A percentile compares a stretch with the other conserved stretches of the same genome.
These are phyloP conservation scores for Caloboletus firmus DNA, from an alignment of 1,284 basidiomycete species.

Conservation along the genomic window DNA sequence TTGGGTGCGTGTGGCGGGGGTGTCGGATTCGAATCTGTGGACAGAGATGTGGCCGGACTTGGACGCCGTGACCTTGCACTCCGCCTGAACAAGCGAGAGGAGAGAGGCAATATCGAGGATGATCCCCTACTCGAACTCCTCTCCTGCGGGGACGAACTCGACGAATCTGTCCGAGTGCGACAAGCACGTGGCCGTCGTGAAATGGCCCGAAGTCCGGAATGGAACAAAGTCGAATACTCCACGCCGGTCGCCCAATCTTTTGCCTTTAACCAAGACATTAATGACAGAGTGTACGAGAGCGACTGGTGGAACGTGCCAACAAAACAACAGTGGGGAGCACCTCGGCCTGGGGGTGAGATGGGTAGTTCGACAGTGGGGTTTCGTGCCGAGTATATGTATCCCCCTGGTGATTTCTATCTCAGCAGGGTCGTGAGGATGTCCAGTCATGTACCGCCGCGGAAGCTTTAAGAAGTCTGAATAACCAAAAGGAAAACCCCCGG, in stretches of 20 bases:
- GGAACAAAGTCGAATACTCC: constrained; percentile 33
- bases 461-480: constrained; percentile 11
- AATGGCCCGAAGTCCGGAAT: constrained; percentile 32
- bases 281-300: neutral
- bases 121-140: neutral
- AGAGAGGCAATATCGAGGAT: neutral
- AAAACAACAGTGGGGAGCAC: neutral
- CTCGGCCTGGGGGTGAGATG: neutral
- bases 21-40: constrained; percentile 4
- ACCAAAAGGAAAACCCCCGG: constrained; percentile 11
- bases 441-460: constrained; percentile 1
- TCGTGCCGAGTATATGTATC: constrained; percentile 30
- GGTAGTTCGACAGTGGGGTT: neutral
- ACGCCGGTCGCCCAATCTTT: constrained; percentile 32
- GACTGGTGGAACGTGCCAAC: neutral
- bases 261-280: constrained; percentile 35
- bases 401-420: constrained; percentile 13
- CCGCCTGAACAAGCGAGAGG: constrained; percentile 10
- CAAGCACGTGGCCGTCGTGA: constrained; percentile 15
- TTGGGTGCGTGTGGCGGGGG: constrained; percentile 1
- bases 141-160: constrained; percentile 7
- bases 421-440: constrained; percentile 12
- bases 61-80: constrained; percentile 2
- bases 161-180: constrained; percentile 13
- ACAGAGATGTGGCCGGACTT: neutral